A percentile compares a stretch with the other conserved stretches of the same genome.
phyloP scores from a whole-genome alignment of 768 basidiomycete genomes.

The Coprinopsis cinerea region DNA sequence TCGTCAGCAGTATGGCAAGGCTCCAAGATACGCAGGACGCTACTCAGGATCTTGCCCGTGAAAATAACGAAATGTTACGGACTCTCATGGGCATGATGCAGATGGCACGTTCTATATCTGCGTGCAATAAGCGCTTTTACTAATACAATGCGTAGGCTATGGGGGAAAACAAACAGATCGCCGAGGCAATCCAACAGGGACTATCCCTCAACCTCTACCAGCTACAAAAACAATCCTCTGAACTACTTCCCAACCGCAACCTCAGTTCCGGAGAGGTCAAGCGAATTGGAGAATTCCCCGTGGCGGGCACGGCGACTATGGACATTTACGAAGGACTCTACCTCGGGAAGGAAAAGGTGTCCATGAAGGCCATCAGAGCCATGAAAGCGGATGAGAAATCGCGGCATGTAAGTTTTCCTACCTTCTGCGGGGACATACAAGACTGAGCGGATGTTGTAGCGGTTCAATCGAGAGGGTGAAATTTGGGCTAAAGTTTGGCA shows the following conservation, averaged over 20 bases:
- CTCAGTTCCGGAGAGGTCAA: conserved; percentile 48
- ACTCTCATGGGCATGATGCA: conserved; percentile 48
- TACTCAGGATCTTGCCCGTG: conserved; percentile 25
- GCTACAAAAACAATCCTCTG: conserved; percentile 39
- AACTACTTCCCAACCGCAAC: conserved; percentile 44
- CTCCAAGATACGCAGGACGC: conserved; percentile 36
- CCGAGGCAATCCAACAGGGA: conserved; percentile 34
- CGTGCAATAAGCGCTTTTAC: background rate
- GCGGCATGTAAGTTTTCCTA: conserved; percentile 28
- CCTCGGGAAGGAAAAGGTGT: conserved; percentile 47
- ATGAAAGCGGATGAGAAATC: conserved; percentile 42
- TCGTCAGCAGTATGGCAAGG: conserved; percentile 37
- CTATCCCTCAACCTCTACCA: conserved; percentile 45
- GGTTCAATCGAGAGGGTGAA: conserved; percentile 47
- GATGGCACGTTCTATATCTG: conserved; percentile 24
- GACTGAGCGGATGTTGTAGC: conserved; percentile 27
- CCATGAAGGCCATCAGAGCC: conserved; percentile 50
- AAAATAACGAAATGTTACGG: conserved; percentile 29
- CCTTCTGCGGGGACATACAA: conserved; percentile 4
- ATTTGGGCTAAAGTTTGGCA: conserved; percentile 54
- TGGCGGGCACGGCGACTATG: conserved; percentile 46
- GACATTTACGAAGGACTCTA: conserved; percentile 53
- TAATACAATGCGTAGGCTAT: conserved; percentile 22
- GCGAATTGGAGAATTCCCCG: conserved; percentile 41
- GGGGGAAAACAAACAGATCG: conserved; percentile 25